These are phyloP conservation scores for Rugonectria rugulosa DNA, from an alignment of 2,329 filamentous ascomycete species.

Conservation along the genomic window DNA sequence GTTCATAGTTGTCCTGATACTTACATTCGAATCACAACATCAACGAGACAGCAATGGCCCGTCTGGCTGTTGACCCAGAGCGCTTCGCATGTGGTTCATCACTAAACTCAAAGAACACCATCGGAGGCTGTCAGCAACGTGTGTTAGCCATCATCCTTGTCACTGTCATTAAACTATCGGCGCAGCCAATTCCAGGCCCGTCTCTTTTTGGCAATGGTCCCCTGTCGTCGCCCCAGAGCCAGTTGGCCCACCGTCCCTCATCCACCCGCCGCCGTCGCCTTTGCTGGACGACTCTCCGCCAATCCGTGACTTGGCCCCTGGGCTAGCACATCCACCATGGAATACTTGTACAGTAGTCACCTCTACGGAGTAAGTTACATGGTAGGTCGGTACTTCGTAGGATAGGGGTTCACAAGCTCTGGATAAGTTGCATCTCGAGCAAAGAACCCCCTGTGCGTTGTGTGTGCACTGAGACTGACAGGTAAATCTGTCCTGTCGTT, in stretches of 20 bases:
- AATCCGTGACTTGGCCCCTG: conserved; percentile 18
- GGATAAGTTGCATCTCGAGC: background rate
- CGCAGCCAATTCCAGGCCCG: conserved; percentile 44
- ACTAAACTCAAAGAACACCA: background rate
- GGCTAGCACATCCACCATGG: no score
- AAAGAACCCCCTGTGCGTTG: background rate
- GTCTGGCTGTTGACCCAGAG: no score
- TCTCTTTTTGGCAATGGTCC: conserved; percentile 41
- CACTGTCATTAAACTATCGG: conserved; percentile 46
- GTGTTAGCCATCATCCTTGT: conserved; percentile 27
- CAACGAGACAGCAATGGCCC: no score
- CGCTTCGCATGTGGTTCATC: background rate
- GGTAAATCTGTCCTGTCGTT: background rate
- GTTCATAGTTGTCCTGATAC: background rate
- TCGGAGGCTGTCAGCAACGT: background rate
- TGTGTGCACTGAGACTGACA: background rate
- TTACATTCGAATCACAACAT: no score
- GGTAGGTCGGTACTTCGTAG: no score
- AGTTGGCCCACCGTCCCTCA: conserved; percentile 17
- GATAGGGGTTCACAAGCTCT: conserved; percentile 7
- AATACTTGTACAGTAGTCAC: no score
- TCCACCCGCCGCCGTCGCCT: conserved; percentile 19
- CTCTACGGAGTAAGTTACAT: no score
- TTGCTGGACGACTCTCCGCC: conserved; percentile 20
- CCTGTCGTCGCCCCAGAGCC: conserved; percentile 25